Base-by-base conservation (phyloP, 1,284 basidiomycete genomes). In the Irpex sp. region DNA sequence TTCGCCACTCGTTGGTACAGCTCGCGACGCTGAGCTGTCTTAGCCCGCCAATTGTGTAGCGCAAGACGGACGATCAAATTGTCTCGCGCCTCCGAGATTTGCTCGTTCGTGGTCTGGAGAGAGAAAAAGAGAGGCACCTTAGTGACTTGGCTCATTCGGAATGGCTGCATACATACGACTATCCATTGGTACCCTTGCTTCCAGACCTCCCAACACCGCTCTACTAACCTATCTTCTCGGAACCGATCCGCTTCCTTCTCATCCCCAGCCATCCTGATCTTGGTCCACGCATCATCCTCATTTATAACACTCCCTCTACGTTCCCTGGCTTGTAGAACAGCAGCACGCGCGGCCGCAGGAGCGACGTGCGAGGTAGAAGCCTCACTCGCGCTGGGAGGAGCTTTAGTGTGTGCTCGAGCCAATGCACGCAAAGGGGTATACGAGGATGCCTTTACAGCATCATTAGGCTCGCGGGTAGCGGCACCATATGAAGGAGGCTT, bases 261-360 rank as follows among this genome's bases (percentile, higher is more conserved):
- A 68, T 91, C 86, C 65, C 84, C 82, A 55, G 82, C 80, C 78
- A 88, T 83, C 69, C 81, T 81, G 53, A 92, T 86, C 65, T 87
- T 88, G 66, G 85, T 85, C 88, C 90, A 93, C 0, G 88, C 87
- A 63, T 90, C 88, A 62, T 89, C 84, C 68, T 88, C 83, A 68
- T 89, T 85, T 21, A 85, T 74, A 21, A 79, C 76, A 64, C 79
- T 83, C 4, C 77, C 77, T 63, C 76, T 79, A 49, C 78, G 77
- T 65, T 82, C 78, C 57, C 75, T 67, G 4, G 65, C 66, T 60
- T 63, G 62, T 63, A 69, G 50, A 54, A 68, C 62, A 63, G 68
- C 63, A 58, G 72, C 70, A 51, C 71, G 74, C 17, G 74, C 68
- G 51, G 76, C 71, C 26, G 77, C 73, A 57, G 65, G 57, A n/a